phyloP scores from a whole-genome alignment of 2,329 filamentous ascomycete genomes.

The Kalmusia sp. region DNA sequence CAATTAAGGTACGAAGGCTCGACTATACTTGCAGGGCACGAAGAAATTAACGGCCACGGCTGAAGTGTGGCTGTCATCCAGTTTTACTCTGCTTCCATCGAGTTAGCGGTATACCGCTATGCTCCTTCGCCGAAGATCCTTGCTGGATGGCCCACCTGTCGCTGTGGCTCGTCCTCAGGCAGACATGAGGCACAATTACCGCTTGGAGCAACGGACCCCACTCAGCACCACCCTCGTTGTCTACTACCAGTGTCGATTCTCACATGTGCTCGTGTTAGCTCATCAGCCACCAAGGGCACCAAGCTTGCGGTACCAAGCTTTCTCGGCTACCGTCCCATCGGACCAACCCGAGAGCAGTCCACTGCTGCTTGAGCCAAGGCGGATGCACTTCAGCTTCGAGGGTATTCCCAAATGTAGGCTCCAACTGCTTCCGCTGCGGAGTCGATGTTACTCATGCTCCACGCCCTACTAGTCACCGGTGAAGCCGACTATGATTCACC shows the following conservation, averaged over 20 bases:
- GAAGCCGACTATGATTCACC: conserved; percentile 7
- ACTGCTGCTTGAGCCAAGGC: conserved; percentile 6
- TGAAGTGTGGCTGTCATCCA: conserved; percentile 11
- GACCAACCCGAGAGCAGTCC: conserved; percentile 14
- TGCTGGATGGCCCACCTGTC: neutral
- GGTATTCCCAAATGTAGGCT: conserved; percentile 1
- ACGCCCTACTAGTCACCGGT: conserved; percentile 9
- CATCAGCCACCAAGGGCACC: conserved; percentile 18
- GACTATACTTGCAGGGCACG: conserved; percentile 15
- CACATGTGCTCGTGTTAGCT: conserved; percentile 6
- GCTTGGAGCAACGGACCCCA: conserved; percentile 12
- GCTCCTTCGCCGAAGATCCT: neutral
- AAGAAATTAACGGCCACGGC: conserved; percentile 9
- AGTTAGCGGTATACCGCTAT: neutral
- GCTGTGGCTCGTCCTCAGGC: conserved; percentile 9
- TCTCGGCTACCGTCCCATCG: conserved; percentile 6
- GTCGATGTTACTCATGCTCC: neutral
- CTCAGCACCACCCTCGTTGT: conserved; percentile 21
- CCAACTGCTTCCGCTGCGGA: conserved; percentile 7
- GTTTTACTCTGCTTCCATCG: neutral
- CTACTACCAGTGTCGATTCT: neutral
- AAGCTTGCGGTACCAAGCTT: conserved; percentile 17
- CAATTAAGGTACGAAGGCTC: conserved; percentile 11
- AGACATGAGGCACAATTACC: conserved; percentile 19
- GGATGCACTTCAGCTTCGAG: conserved; percentile 9